Base-by-base conservation (phyloP, 1,139 yeast genomes). In the Diutina scorzettiae region DNA sequence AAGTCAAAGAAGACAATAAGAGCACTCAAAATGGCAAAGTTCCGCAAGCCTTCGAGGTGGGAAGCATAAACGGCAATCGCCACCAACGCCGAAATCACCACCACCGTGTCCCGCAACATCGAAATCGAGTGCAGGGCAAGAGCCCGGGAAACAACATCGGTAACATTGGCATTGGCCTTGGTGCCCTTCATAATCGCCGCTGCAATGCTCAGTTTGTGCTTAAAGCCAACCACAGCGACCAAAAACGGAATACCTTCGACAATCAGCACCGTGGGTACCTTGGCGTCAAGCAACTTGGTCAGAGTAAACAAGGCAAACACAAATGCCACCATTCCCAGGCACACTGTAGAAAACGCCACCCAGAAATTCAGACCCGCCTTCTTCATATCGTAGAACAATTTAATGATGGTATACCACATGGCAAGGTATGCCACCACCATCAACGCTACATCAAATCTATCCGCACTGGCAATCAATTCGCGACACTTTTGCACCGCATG, bases 201-300 rank as follows among this genome's bases (percentile, higher is more conserved):
- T 1, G 96, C 84, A 50, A 89, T 72, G 24, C 79, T 71, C 23
- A 86, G 76, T 55, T 91, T 87, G 59, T 85, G 86, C 55, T 87
- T 89, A 63, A 91, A 91, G 1, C 98, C 98, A 54, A 91, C 78
- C 8, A 89, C 81, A 21, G 95, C 91, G 18, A 89, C 95, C 53
- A 91, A 71, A 60, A 91, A 91, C 21, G 98, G 98, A 42, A 91
- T 66, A 11, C 97, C 97, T 65, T 91, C 97, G 43, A 91, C 76
- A 51, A 91, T 69, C 47, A 87, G 78, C 46, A 84, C 65, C 45
- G 86, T 69, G 5, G 95, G 78, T 30, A 91, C 82, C 42, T 69
- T 71, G 39, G 71, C 57, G 33, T 68, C 63, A 44, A 67, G 55
- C n/a, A 79, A 55, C 42, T 60, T 58, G 27, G 86, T 76, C 25